phyloP scores from a whole-genome alignment of 2,329 filamentous ascomycete species.

The Sporothrix dimorphospora region DNA sequence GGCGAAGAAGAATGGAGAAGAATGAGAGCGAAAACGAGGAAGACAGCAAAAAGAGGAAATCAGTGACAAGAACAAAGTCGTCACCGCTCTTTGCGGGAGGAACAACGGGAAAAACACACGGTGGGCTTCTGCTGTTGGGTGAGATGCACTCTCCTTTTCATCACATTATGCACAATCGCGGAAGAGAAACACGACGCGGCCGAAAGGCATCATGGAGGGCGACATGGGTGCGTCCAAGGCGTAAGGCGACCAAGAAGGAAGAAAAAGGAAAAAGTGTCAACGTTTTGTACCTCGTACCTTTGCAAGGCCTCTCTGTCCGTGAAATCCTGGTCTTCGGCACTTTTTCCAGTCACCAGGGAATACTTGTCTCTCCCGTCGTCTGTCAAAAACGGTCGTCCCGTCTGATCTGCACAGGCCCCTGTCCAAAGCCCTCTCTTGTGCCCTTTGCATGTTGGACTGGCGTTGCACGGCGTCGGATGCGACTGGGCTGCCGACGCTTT shows the following conservation, averaged over 20 bases:
- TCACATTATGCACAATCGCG: not conserved
- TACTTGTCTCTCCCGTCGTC: not conserved
- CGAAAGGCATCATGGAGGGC: not conserved
- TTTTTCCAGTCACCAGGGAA: slow-evolving; percentile 11
- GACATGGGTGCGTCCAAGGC: too few relatives aligned
- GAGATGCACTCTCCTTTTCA: slow-evolving; percentile 16
- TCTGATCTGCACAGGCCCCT: slow-evolving; percentile 19
- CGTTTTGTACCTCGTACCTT: not conserved
- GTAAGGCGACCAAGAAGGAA: not conserved
- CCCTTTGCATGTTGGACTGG: too few relatives aligned
- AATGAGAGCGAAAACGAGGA: too few relatives aligned
- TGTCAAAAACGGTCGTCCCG: not conserved
- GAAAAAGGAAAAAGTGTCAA: not conserved
- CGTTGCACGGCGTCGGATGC: not conserved
- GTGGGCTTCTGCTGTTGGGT: not conserved
- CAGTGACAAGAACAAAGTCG: not conserved
- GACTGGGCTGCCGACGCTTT: slow-evolving; percentile 1
- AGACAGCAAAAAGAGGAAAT: not conserved
- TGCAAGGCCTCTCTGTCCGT: not conserved
- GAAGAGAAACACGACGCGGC: not conserved
- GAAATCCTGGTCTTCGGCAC: slow-evolving; percentile 10
- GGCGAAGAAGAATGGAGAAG: not conserved
- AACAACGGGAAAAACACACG: not conserved
- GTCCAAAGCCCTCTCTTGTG: not conserved
- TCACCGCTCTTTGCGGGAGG: slow-evolving; percentile 2